phyloP scores from a whole-genome alignment of 2,329 filamentous ascomycete genomes.

The Pseudocercospora cruenta region DNA sequence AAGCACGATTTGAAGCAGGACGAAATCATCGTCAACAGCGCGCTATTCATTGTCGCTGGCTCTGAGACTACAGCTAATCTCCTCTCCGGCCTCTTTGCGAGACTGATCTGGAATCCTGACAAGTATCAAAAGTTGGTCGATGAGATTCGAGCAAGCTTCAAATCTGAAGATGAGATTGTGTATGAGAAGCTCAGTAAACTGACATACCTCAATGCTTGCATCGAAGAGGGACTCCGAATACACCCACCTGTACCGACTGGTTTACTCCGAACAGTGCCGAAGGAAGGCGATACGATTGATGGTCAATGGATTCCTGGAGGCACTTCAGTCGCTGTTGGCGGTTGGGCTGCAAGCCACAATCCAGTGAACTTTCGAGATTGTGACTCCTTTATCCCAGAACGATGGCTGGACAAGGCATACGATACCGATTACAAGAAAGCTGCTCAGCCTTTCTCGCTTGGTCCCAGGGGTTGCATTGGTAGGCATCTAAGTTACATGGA shows the following conservation, averaged over 20 bases:
- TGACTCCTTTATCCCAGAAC: slow-evolving; percentile 36
- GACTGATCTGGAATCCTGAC: slow-evolving; percentile 64
- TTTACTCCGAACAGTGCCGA: slow-evolving; percentile 12
- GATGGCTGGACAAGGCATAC: slow-evolving; percentile 31
- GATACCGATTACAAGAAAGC: slow-evolving; percentile 12
- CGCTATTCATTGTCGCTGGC: slow-evolving; percentile 61
- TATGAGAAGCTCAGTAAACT: slow-evolving; percentile 9
- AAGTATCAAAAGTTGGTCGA: slow-evolving; percentile 58
- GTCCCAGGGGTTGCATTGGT: slow-evolving; percentile 20
- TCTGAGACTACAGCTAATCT: slow-evolving; percentile 78
- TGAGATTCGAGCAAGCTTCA: slow-evolving; percentile 46
- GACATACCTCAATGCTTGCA: slow-evolving; percentile 14
- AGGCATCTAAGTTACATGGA: slow-evolving; percentile 16
- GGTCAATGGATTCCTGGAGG: slow-evolving; percentile 15
- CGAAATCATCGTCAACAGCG: slow-evolving; percentile 39
- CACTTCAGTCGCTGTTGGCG: slow-evolving; percentile 14
- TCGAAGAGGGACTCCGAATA: slow-evolving; percentile 20
- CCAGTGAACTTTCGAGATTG: slow-evolving; percentile 30
- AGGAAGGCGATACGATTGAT: slow-evolving; percentile 15
- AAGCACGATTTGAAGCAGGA: slow-evolving; percentile 29
- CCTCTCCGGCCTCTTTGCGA: slow-evolving; percentile 71
- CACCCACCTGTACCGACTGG: slow-evolving; percentile 14
- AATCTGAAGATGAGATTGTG: slow-evolving; percentile 6
- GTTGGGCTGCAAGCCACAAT: slow-evolving; percentile 15
- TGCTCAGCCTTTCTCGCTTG: slow-evolving; percentile 18